phyloP scores from a whole-genome alignment of 805 yeast species.

The Saturnispora besseyi region DNA sequence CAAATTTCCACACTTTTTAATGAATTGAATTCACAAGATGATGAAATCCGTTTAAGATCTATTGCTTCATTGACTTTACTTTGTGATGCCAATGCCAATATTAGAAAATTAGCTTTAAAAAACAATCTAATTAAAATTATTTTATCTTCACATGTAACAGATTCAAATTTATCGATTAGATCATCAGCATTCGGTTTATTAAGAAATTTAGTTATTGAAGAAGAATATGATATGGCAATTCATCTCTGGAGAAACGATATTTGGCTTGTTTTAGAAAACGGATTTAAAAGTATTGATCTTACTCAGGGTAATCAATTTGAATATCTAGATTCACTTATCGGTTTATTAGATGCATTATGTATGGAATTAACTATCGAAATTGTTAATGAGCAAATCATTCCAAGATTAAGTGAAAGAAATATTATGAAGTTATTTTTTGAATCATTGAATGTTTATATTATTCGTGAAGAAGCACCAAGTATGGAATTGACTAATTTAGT shows the following conservation, averaged over 20 bases:
- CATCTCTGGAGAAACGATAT: constrained; percentile 72
- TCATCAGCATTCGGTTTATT: constrained; percentile 57
- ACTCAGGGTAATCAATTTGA: not conserved
- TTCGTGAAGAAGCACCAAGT: constrained; percentile 29
- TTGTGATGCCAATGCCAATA: constrained; percentile 35
- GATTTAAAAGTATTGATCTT: constrained; percentile 34
- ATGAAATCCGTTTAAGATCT: not conserved
- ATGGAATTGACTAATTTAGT: constrained; percentile 21
- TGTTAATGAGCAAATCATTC: constrained; percentile 28
- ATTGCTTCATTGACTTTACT: constrained; percentile 1
- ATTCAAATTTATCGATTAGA: constrained; percentile 1
- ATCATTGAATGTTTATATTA: constrained; percentile 20
- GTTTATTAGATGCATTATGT: constrained; percentile 52
- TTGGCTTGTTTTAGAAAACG: constrained; percentile 50
- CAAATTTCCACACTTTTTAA: constrained; percentile 3
- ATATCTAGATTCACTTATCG: constrained; percentile 40
- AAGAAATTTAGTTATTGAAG: constrained; percentile 73
- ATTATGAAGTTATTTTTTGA: constrained; percentile 23
- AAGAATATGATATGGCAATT: constrained; percentile 75
- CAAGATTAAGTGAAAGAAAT: constrained; percentile 15
- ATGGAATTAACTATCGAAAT: constrained; percentile 51
- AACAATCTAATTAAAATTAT: constrained; percentile 61
- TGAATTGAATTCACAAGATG: constrained; percentile 33
- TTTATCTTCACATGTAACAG: constrained; percentile 22
- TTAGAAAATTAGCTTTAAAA: constrained; percentile 57